Conservation (phyloP, 2,329 filamentous ascomycete genomes). For the Claviceps citrina region DNA sequence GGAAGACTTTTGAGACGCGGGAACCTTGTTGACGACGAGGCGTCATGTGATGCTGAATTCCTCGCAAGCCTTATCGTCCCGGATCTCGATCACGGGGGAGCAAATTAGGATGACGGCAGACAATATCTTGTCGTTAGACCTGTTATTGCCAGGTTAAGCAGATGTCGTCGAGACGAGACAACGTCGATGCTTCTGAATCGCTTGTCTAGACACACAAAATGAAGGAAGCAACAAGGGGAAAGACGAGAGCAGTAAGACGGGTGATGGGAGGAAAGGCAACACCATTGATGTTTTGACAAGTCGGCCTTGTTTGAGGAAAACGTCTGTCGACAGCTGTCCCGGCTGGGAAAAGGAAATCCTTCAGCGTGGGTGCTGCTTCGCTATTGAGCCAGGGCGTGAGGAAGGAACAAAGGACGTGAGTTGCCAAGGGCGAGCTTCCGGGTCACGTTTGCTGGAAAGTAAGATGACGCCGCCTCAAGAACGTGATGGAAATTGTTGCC, state of each 20-base stretch:
- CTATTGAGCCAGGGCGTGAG: background rate
- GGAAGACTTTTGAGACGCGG: background rate
- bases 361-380: background rate
- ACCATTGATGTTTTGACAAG: background rate
- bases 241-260: background rate
- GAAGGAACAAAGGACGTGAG: background rate
- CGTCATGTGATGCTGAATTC: background rate
- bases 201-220: background rate
- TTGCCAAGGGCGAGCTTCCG: background rate
- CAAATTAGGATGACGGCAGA: conserved; percentile 1
- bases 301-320: background rate
- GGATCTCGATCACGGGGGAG: background rate
- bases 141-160: background rate
- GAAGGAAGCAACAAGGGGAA: too few species aligned
- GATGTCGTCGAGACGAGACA: background rate
- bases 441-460: background rate
- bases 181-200: background rate
- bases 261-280: background rate
- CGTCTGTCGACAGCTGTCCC: conserved; percentile 6
- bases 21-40: background rate
- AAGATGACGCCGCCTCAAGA: background rate
- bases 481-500: background rate
- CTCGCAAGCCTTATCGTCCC: background rate
- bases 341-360: background rate
- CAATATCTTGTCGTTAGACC: background rate